Conservation (phyloP, 2,329 filamentous ascomycete species). For the Lecanicillium sp. region DNA sequence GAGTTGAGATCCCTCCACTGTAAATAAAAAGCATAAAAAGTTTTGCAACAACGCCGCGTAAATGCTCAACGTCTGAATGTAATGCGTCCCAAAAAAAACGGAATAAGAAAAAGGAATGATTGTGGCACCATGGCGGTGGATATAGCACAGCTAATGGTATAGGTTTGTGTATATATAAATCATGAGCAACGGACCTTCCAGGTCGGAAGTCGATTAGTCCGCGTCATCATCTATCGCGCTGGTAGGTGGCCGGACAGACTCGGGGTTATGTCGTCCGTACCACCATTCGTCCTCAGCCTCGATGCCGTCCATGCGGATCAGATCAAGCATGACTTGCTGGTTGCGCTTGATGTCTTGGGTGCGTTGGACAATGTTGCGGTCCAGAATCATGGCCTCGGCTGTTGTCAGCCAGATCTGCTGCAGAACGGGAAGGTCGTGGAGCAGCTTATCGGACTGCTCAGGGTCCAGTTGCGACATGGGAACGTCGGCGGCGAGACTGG, state of each 20-base stretch:
- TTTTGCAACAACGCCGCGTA: too few relatives aligned
- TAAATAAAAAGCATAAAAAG: too few relatives aligned
- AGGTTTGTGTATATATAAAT: conserved; percentile 1
- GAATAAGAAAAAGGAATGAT: neutral
- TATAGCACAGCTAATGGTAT: neutral
- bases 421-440: conserved; percentile 49
- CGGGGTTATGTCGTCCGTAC: conserved; percentile 47
- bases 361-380: conserved; percentile 49
- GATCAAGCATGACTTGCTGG: conserved; percentile 52
- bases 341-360: conserved; percentile 57
- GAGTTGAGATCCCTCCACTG: too few relatives aligned
- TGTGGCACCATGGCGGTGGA: conserved; percentile 4
- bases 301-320: conserved; percentile 55
- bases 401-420: conserved; percentile 57
- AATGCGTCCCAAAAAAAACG: neutral
- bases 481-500: conserved; percentile 52
- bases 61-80: too few relatives aligned
- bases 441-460: conserved; percentile 41
- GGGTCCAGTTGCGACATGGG: conserved; percentile 49
- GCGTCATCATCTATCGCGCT: conserved; percentile 46
- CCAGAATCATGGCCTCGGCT: conserved; percentile 53
- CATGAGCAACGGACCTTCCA: neutral
- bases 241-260: conserved; percentile 44
- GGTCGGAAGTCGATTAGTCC: conserved; percentile 18
- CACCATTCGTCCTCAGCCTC: conserved; percentile 56